Conservation (phyloP, 148 eudicot genomes). For the Rhododendron mucronatum region DNA sequence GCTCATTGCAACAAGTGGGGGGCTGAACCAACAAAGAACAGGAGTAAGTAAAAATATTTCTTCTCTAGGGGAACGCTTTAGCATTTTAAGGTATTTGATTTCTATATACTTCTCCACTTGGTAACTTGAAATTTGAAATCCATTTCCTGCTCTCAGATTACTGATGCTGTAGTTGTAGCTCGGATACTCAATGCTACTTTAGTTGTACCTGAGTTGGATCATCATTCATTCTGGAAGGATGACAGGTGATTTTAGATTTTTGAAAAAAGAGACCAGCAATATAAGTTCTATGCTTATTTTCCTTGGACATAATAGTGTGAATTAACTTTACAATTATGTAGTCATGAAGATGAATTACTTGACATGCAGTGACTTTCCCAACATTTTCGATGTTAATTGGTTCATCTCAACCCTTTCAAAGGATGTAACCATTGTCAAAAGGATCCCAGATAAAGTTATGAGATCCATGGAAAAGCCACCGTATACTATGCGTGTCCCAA, state of each 20-base stretch:
- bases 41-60: constrained; percentile 58
- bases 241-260: constrained; percentile 52
- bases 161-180: constrained; percentile 96
- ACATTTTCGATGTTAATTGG: constrained; percentile 94
- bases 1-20: constrained; percentile 97
- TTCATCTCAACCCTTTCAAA: constrained; percentile 78
- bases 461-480: constrained; percentile 87
- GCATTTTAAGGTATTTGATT: constrained; percentile 3
- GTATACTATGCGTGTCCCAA: constrained; percentile 89
- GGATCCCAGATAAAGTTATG: constrained; percentile 86
- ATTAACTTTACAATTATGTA: background rate
- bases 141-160: constrained; percentile 50
- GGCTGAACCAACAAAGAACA: constrained; percentile 91
- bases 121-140: constrained; percentile 11
- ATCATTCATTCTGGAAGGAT: constrained; percentile 94
- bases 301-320: background rate
- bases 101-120: background rate
- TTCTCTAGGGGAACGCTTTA: background rate
- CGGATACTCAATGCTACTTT: constrained; percentile 91
- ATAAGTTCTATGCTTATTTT: background rate
- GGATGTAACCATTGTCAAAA: constrained; percentile 75
- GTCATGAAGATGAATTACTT: constrained; percentile 7
- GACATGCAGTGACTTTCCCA: constrained; percentile 75
- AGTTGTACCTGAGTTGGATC: constrained; percentile 88
- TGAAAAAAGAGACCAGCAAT: background rate